These are phyloP conservation scores for Leptodermis oblonga DNA, from an alignment of 257 asterid genomes.

Conservation along the genomic window DNA sequence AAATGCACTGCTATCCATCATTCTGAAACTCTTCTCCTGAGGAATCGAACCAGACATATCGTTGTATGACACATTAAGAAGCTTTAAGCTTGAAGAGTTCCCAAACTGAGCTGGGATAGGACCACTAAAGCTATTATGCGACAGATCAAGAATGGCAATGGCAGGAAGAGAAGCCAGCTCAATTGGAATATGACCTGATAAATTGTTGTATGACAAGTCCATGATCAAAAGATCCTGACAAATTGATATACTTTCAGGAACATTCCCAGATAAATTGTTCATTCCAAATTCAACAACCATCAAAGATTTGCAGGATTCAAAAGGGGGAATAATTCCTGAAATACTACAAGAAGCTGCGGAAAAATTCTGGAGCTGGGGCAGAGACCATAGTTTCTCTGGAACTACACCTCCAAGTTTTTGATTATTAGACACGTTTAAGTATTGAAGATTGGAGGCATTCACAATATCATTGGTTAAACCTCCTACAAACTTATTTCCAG, in stretches of 20 bases:
- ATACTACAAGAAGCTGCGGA: slow-evolving; percentile 71
- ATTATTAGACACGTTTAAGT: slow-evolving; percentile 75
- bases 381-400: slow-evolving; percentile 55
- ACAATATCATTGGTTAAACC: slow-evolving; percentile 53
- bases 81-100: slow-evolving; percentile 44
- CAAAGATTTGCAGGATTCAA: slow-evolving; percentile 52
- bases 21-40: slow-evolving; percentile 33
- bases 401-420: slow-evolving; percentile 63
- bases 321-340: slow-evolving; percentile 67
- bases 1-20: slow-evolving; percentile 67
- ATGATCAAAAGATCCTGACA: slow-evolving; percentile 56
- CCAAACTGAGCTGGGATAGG: slow-evolving; percentile 53
- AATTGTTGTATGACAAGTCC: slow-evolving; percentile 59
- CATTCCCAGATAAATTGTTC: slow-evolving; percentile 63
- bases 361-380: slow-evolving; percentile 61
- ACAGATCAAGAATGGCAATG: slow-evolving; percentile 49
- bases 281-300: slow-evolving; percentile 61
- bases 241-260: slow-evolving; percentile 55
- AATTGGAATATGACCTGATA: slow-evolving; percentile 66
- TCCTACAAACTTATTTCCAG: slow-evolving; percentile 69
- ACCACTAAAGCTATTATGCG: slow-evolving; percentile 61
- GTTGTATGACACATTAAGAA: slow-evolving; percentile 74
- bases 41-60: slow-evolving; percentile 85
- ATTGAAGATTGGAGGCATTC: slow-evolving; percentile 51
- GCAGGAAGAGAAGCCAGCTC: slow-evolving; percentile 55